Evolutionary conservation across 2,329 filamentous ascomycete species (phyloP), one percentile per base, ranked within the genome.

Genomic region (Paradendryphiella salina): DNA sequence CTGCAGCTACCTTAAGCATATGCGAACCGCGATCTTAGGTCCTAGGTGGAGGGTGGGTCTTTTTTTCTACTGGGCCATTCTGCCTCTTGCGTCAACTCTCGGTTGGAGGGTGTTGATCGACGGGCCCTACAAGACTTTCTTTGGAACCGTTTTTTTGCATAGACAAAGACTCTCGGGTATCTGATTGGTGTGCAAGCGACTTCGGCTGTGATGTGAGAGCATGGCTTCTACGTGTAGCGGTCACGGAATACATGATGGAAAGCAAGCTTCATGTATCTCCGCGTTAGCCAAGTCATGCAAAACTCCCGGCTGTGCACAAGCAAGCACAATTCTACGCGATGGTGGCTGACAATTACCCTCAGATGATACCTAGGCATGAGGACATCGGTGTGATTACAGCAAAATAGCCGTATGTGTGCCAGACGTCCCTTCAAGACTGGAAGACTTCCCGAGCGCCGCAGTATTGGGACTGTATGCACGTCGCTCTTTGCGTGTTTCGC

Each of bases 1-100:
- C 46, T 57, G 52, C 49, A 54, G 39, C 46, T 41, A 37, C 21
- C 28, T 21, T 17, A 54, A 60, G 57, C 46, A 46, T 38, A 52
- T 57, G 46, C 46, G 33, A 46, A 38, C 39, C 48, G 42, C 38
- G 36, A 48, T 59, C 46, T 42, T 49, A 49, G 28, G 23, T 14
- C 13, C 11, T 41, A 4, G 28, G 10, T 28, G 46, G 31, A 33
- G 35, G 32, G 39, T 28, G 20, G 50, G 41, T 48, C 37, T 32
- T 38, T 20, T 33, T 20, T 17, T 43, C 37, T 13, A 52, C 39
- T 47, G 47, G 47, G 37, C 23, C 36, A 29, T 37, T 39, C 35
- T 14, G 46, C 49, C 44, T 44, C 46, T 56, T 53, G 44, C 52
- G 42, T 44, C 39, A 31, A 41, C 37, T 29, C 37, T 46, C 39